phyloP scores from a whole-genome alignment of 2,329 filamentous ascomycete genomes.

The Sarocladiaceae sp. region DNA sequence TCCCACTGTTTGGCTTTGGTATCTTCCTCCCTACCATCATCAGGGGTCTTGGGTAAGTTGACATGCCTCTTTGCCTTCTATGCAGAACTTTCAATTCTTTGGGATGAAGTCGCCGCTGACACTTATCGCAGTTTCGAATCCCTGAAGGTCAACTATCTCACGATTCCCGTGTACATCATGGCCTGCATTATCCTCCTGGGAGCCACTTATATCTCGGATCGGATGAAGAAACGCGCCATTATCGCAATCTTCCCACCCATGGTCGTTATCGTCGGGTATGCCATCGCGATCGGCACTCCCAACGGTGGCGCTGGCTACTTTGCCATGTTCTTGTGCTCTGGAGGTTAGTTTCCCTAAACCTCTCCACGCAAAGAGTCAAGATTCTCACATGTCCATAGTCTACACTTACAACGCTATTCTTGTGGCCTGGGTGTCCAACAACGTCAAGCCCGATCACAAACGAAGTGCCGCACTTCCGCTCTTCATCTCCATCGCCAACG shows the following conservation, averaged over 20 bases:
- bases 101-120: neutral
- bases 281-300: slow-evolving; percentile 18
- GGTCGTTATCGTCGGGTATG: slow-evolving; percentile 23
- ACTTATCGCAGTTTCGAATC: slow-evolving; percentile 14
- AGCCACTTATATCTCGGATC: slow-evolving; percentile 15
- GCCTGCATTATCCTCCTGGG: slow-evolving; percentile 15
- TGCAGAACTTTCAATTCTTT: neutral
- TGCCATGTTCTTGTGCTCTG: slow-evolving; percentile 17
- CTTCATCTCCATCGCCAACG: slow-evolving; percentile 40
- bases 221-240: slow-evolving; percentile 18
- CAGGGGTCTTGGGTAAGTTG: slow-evolving; percentile 23
- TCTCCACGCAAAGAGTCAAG: slow-evolving; percentile 22
- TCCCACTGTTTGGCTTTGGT: slow-evolving; percentile 27
- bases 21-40: slow-evolving; percentile 30
- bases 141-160: slow-evolving; percentile 26
- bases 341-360: slow-evolving; percentile 17
- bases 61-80: too few species aligned
- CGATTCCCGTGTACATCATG: slow-evolving; percentile 26
- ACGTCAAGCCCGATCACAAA: slow-evolving; percentile 39
- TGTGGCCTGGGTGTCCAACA: slow-evolving; percentile 37
- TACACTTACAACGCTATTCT: slow-evolving; percentile 1
- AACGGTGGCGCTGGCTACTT: slow-evolving; percentile 18
- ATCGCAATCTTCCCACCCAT: slow-evolving; percentile 10
- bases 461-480: slow-evolving; percentile 40
- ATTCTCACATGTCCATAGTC: neutral